Base-by-base conservation (phyloP, 73 alveolate genomes). In the Stentor coeruleus region DNA sequence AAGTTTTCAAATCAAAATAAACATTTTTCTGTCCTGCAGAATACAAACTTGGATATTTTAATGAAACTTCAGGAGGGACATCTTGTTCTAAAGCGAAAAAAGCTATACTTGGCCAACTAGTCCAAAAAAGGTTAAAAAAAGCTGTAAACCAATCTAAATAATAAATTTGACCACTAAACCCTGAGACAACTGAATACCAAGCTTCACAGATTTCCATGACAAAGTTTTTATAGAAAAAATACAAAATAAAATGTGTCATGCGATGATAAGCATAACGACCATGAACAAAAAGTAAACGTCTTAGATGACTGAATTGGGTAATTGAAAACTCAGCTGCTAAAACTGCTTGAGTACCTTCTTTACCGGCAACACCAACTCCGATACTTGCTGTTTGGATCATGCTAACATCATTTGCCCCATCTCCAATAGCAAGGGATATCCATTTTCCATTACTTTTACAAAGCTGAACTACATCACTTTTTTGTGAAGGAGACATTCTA, bases 341-440 rank as follows among this genome's bases (percentile, higher is more conserved):
- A 14, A 97, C 98, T 0, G 99, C 99, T 85, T 97, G 95, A 83
- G 98, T 95, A 49, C 99, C 99, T 77, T 97, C 99, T 38, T 75
- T 75, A 26, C 83, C 83, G 14, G 83, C 74, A 15, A 94, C 90
- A 20, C 98, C 98, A 2, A 94, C 84, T 14, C 98, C 98, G 30
- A 94, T 89, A 86, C 92, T 95, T 14, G 98, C 98, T 76, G 85
- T 91, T 87, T 86, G 87, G 30, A 92, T 92, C 97, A 92, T 92
- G 75, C 85, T 86, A 35, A 92, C 97, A 92, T 92, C 97, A 86
- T 92, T 92, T 30, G 91, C 97, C 28, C 97, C 97, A 83, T 92
- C 97, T 76, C 97, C 96, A 58, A 92, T 90, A 30, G 92, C 95
- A 26, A 91, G 77, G 75, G 96, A 89, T 59, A 81, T 81, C 74